Conservation (phyloP, 2,329 filamentous ascomycete genomes). For the Huntiella bhutanensis region DNA sequence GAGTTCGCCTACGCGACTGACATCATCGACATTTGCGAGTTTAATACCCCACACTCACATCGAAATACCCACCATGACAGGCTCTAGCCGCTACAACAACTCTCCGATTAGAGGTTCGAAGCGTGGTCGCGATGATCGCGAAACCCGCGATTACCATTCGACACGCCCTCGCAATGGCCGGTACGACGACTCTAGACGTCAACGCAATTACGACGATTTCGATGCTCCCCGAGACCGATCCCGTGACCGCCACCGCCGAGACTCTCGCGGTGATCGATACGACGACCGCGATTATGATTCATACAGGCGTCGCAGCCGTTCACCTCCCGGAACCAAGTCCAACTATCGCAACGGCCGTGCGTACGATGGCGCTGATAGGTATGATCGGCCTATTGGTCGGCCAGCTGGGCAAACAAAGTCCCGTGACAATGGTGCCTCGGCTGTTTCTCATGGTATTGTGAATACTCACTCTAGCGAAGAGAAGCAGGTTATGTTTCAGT, state of each 20-base stretch:
- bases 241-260: slow-evolving; percentile 23
- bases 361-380: slow-evolving; percentile 18
- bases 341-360: neutral
- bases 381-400: slow-evolving; percentile 15
- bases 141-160: slow-evolving; percentile 34
- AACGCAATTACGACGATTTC: slow-evolving; percentile 45
- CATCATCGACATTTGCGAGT: neutral
- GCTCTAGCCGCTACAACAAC: slow-evolving; percentile 12
- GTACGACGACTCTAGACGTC: slow-evolving; percentile 34
- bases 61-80: neutral
- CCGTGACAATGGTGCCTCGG: slow-evolving; percentile 18
- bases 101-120: slow-evolving; percentile 27
- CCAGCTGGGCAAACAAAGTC: slow-evolving; percentile 23
- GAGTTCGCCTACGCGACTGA: neutral
- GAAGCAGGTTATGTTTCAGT: slow-evolving; percentile 10
- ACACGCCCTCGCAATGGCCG: slow-evolving; percentile 28
- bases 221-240: slow-evolving; percentile 15
- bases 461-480: slow-evolving; percentile 38
- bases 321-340: slow-evolving; percentile 21
- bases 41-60: neutral
- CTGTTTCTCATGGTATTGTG: slow-evolving; percentile 18
- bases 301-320: slow-evolving; percentile 29
- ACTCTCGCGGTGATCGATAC: slow-evolving; percentile 33
- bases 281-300: neutral
- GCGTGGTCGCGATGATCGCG: slow-evolving; percentile 43